Conservation (phyloP, 768 basidiomycete genomes). For the Ramaria sp. region DNA sequence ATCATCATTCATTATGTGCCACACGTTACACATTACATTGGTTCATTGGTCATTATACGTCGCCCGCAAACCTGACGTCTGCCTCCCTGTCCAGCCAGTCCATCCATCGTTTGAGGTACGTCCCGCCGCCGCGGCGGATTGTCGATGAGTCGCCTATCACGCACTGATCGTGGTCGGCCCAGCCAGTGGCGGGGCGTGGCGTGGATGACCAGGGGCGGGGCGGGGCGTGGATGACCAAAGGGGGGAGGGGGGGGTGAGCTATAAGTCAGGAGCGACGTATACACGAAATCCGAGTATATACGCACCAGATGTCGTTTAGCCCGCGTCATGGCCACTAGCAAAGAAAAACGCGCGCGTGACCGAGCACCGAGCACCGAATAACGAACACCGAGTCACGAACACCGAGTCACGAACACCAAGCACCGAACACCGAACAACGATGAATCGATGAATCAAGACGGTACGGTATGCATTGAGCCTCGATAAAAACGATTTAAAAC, state of each 20-base stretch:
- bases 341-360: no score
- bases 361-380: no score
- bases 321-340: conserved; percentile 79
- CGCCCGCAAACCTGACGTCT: conserved; percentile 78
- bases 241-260: no score
- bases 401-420: neutral
- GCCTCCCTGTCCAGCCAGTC: conserved; percentile 83
- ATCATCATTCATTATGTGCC: no score
- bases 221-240: no score
- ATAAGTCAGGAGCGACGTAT: neutral
- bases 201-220: no score
- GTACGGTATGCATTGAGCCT: no score
- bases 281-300: neutral
- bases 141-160: conserved; percentile 92
- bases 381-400: no score
- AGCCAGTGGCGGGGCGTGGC: no score
- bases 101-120: conserved; percentile 84
- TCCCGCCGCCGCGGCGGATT: conserved; percentile 62
- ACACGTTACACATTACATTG: no score
- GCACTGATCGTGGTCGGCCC: conserved; percentile 65
- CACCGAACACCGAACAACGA: neutral
- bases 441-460: neutral
- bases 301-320: conserved; percentile 80
- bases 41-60: neutral
- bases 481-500: no score